Base-by-base conservation (phyloP, 805 yeast genomes). In the Myxozyma nipponensis region DNA sequence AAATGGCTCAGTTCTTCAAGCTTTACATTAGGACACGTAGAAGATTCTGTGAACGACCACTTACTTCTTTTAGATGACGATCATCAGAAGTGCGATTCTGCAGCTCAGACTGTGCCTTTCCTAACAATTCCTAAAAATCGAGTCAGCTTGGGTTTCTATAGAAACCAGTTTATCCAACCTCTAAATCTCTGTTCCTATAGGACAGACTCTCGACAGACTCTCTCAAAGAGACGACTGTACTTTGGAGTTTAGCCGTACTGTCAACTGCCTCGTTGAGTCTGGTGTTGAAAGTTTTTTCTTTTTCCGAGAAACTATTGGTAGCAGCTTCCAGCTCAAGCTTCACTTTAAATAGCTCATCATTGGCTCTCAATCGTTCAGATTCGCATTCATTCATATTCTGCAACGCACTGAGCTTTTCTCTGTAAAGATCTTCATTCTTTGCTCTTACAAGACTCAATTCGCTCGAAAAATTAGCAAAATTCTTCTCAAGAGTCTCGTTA, bases 71-170 rank as follows among this genome's bases (percentile, higher is more conserved):
- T 46, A 46, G 34, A 23, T 39, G 25, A 10, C 34, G 5, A 39
- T 46, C 30, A 46, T 38, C 25, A 44, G 34, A 34, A 32, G 49
- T 4, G 40, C n/a, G 5, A 44, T 44, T 39, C 10, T 39, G 49
- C 25, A 38, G 42, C 26, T 46, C 49, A 9, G 32, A 40, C 49
- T 46, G 39, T 3, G 44, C 40, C 3, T 32, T 18, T 22, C 23
- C 24, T 36, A 22, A 17, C 17, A 36, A 4, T 19, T 5, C 24
- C n/a, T 34, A n/a, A 5, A 13, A 5, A 15, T 15, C 18, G 5
- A n/a, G n/a, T n/a, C n/a, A n/a, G n/a, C n/a, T n/a, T n/a, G n/a
- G n/a, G n/a, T n/a, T n/a, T n/a, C n/a, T n/a, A n/a, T n/a, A n/a
- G n/a, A n/a, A n/a, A n/a, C n/a, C n/a, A n/a, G n/a, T n/a, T n/a